Conservation (phyloP, 2,329 filamentous ascomycete species). For the Stromatinia cepivora region DNA sequence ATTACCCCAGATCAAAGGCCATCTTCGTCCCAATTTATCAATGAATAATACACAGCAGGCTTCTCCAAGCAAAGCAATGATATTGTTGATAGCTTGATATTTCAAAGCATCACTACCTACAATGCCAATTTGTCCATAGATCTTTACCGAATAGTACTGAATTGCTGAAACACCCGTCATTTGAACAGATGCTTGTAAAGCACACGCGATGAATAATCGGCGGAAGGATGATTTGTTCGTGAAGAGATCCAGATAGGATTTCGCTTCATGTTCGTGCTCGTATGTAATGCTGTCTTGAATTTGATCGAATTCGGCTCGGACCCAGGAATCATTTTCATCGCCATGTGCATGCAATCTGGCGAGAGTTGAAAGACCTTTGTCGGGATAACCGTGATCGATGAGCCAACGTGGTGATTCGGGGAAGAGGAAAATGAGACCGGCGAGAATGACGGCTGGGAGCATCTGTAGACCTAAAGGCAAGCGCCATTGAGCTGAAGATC, state of each 20-base stretch:
- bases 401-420: conserved; percentile 66
- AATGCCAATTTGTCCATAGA: conserved; percentile 62
- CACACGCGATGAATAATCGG: conserved; percentile 59
- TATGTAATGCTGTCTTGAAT: conserved; percentile 62
- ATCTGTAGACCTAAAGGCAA: conserved; percentile 54
- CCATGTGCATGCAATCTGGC: conserved; percentile 62
- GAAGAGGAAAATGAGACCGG: conserved; percentile 59
- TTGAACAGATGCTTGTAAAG: conserved; percentile 62
- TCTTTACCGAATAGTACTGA: conserved; percentile 61
- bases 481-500: conserved; percentile 40
- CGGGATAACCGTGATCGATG: conserved; percentile 58
- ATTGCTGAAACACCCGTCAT: conserved; percentile 68
- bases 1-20: conserved; percentile 72
- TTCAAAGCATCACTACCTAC: conserved; percentile 55
- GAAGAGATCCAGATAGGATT: conserved; percentile 63
- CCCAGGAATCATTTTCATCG: conserved; percentile 58
- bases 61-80: conserved; percentile 61
- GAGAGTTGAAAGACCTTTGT: conserved; percentile 58
- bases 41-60: conserved; percentile 62
- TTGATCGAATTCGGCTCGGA: conserved; percentile 61
- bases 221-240: conserved; percentile 61
- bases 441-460: conserved; percentile 55
- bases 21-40: conserved; percentile 69
- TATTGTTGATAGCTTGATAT: conserved; percentile 65
- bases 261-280: conserved; percentile 59